Base-by-base conservation (phyloP, 2,329 filamentous ascomycete genomes). In the Pyrenochaeta sp. region DNA sequence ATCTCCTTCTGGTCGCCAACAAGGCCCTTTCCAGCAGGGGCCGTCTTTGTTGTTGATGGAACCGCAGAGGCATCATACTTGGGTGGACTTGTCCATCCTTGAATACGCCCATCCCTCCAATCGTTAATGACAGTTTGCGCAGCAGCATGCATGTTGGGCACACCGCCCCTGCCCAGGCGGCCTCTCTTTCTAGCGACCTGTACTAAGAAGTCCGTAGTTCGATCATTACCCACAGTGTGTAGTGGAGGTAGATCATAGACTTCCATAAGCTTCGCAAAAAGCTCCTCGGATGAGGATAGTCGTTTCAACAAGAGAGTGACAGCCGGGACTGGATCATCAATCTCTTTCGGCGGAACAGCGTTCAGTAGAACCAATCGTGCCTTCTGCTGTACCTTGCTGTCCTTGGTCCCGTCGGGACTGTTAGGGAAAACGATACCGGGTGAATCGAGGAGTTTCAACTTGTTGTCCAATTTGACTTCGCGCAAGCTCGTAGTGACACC, bases 101-200 rank as follows among this genome's bases (percentile, higher is more conserved):
- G 90, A 61, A 99, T 95, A 38, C 94, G 84, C 18, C 92, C 93
- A 69, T 97, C 93, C 58, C 94, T 84, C 90, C 94, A 96, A 76
- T 99, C 94, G n/a, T 86, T 94, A 44, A 99, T 85, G 42, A 99
- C 92, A 1, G 90, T 88, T 81, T 94, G 93, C 52, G 93, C 94
- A 6, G 94, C 93, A 40, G 88, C 86, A 57, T 85, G 80, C 46
- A 97, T 73, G 72, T 97, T 99, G 29, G 94, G 94, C 11, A 97
- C 81, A 51, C 94, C 94, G 14, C 93, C 92, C 58, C 88, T 87
- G 36, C 93, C 90, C 11, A 99, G 79, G 44, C 94, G 81, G 39
- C 94, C 94, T 48, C 94, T 83, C 78, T 96, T 96, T 63, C 94
- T 84, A 4, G 94, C 94, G 9, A 99, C 93, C 70, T 99, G 93